Percentiles rank a stretch among this genome's conserved stretches.
phyloP scores from a whole-genome alignment of 2,329 filamentous ascomycete species.

The Aspergillus pseudotamarii region DNA sequence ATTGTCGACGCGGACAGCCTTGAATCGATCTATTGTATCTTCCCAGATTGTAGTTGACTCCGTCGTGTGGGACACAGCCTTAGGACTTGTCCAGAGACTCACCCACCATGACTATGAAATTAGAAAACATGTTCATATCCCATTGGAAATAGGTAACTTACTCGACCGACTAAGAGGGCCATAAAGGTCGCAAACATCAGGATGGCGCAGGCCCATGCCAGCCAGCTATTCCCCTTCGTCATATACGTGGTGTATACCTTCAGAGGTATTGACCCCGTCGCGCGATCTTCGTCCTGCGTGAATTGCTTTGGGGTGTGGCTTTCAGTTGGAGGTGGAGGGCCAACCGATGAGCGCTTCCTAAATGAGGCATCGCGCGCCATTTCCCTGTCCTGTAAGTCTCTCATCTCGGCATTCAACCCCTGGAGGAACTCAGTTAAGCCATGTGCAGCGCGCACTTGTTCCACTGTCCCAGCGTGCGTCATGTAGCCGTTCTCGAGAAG shows the following conservation, averaged over 20 bases:
- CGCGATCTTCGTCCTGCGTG: conserved; percentile 73
- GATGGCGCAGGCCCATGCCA: conserved; percentile 61
- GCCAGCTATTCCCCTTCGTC: conserved; percentile 64
- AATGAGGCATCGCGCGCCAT: conserved; percentile 14
- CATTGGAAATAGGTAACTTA: conserved; percentile 28
- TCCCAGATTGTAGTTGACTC: not conserved
- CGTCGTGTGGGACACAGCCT: conserved; percentile 5
- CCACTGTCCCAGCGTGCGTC: conserved; percentile 64
- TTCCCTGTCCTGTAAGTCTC: conserved; percentile 26
- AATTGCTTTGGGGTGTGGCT: conserved; percentile 63
- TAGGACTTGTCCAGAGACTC: conserved; percentile 48
- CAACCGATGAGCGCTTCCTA: conserved; percentile 16
- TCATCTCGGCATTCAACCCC: conserved; percentile 48
- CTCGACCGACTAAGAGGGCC: conserved; percentile 55
- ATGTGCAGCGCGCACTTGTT: conserved; percentile 54
- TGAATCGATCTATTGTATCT: not conserved
- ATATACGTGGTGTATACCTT: conserved; percentile 71
- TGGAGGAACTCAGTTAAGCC: conserved; percentile 47
- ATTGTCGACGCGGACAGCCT: conserved; percentile 8
- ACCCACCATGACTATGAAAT: conserved; percentile 49
- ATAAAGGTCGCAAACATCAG: conserved; percentile 60
- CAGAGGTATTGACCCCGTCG: conserved; percentile 69
- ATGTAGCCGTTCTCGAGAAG: conserved; percentile 71
- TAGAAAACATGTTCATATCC: not conserved
- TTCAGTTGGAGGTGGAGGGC: conserved; percentile 21